Evolutionary conservation across 2,329 filamentous ascomycete species (phyloP).

Genomic region (Fusarium tricinctum): DNA sequence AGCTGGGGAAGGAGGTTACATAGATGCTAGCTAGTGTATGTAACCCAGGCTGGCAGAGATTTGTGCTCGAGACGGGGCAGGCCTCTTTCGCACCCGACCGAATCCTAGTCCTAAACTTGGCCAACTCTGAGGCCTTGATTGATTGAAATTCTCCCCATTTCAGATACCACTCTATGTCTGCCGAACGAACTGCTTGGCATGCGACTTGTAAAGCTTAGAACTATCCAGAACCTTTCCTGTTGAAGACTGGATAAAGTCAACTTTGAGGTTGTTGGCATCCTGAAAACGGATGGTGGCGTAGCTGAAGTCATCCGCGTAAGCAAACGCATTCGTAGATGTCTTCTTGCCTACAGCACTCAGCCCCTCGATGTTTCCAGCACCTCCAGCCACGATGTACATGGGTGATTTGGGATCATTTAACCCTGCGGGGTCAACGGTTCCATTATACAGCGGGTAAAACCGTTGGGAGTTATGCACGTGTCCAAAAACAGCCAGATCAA

Average conservation of each 20-base stretch:
- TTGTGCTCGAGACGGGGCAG: too few relatives aligned
- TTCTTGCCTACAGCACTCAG: slow-evolving; percentile 17
- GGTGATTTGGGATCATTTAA: slow-evolving; percentile 24
- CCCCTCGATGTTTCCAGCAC: slow-evolving; percentile 28
- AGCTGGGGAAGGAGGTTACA: too few relatives aligned
- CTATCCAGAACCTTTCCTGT: slow-evolving; percentile 16
- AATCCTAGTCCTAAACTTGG: too few relatives aligned
- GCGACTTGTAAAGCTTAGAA: slow-evolving; percentile 27
- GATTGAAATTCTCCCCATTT: too few relatives aligned
- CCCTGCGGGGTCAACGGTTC: slow-evolving; percentile 17
- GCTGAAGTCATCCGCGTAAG: slow-evolving; percentile 33
- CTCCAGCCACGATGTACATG: slow-evolving; percentile 33
- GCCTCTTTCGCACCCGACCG: too few relatives aligned
- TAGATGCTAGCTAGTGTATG: too few relatives aligned
- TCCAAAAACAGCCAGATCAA: slow-evolving; percentile 26
- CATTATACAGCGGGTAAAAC: slow-evolving; percentile 23
- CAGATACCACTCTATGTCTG: background rate
- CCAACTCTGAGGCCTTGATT: too few relatives aligned
- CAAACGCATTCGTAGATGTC: slow-evolving; percentile 15
- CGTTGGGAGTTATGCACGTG: slow-evolving; percentile 32
- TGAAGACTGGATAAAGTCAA: slow-evolving; percentile 20
- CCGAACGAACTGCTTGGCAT: slow-evolving; percentile 13
- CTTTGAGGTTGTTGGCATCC: slow-evolving; percentile 16
- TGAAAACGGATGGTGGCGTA: slow-evolving; percentile 27
- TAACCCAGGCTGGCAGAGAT: too few relatives aligned